phyloP scores from a whole-genome alignment of 805 yeast species.

The Nadsonia fulvescens region DNA sequence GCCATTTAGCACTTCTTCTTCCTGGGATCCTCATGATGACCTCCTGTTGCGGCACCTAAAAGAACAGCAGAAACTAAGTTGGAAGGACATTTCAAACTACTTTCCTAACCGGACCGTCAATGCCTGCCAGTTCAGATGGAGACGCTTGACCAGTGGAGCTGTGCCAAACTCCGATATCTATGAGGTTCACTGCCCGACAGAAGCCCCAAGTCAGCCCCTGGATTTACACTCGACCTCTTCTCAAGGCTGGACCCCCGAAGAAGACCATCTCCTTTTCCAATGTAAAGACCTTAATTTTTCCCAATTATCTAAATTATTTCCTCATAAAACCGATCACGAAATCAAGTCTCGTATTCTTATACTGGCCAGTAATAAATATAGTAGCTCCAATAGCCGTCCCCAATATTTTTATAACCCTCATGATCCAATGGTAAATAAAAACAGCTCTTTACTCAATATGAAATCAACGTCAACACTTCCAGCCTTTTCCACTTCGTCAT shows the following conservation, averaged over 20 bases:
- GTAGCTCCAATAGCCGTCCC: too few species aligned
- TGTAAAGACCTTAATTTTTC: conserved; percentile 6
- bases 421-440: conserved; percentile 2
- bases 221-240: too few species aligned
- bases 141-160: conserved; percentile 37
- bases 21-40: conserved; percentile 74
- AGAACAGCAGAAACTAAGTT: conserved; percentile 68
- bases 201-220: too few species aligned
- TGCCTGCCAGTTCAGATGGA: conserved; percentile 83
- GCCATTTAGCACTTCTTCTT: conserved; percentile 36
- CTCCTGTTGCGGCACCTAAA: conserved; percentile 52
- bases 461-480: too few species aligned
- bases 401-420: conserved; percentile 6
- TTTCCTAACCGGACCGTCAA: conserved; percentile 71
- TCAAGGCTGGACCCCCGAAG: too few species aligned
- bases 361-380: too few species aligned
- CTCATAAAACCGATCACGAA: conserved; percentile 1
- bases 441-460: conserved; percentile 1
- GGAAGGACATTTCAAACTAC: conserved; percentile 74
- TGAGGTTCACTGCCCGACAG: too few species aligned
- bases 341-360: too few species aligned
- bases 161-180: conserved; percentile 15
- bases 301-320: conserved; percentile 5
- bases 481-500: conserved; percentile 4
- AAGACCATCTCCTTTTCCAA: not conserved